Evolutionary conservation across 2,329 filamentous ascomycete species (phyloP).

Genomic region (Paracoccidioides lutzii): DNA sequence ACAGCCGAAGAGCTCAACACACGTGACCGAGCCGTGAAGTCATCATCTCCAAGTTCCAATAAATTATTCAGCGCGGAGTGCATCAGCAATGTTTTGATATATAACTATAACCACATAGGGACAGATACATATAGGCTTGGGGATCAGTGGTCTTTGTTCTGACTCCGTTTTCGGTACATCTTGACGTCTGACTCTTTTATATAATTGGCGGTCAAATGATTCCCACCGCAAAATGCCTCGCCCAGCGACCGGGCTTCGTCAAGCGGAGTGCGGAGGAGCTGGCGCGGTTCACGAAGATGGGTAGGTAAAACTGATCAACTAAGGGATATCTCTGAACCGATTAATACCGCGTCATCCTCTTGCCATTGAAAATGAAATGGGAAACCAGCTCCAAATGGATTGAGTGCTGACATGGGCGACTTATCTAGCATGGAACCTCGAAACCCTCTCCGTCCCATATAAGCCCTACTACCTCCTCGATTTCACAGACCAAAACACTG

Average conservation of each 20-base stretch:
- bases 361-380: background rate
- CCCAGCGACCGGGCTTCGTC: conserved; percentile 39
- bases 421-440: conserved; percentile 28
- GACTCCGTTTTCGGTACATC: background rate
- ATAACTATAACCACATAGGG: background rate
- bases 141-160: too few species aligned
- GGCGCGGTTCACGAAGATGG: conserved; percentile 42
- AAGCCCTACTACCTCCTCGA: conserved; percentile 30
- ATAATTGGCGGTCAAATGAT: conserved; percentile 17
- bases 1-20: background rate
- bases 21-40: background rate
- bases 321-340: background rate
- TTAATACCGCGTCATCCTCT: background rate
- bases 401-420: background rate
- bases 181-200: background rate
- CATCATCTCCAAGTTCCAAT: background rate
- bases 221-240: conserved; percentile 27
- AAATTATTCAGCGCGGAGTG: background rate
- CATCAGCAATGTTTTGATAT: background rate
- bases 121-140: background rate
- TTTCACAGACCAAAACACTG: conserved; percentile 26
- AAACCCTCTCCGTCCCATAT: conserved; percentile 24
- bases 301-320: conserved; percentile 23
- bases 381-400: too few species aligned
- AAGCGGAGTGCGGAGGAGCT: conserved; percentile 48